Evolutionary conservation across 768 basidiomycete genomes (phyloP), one percentile per base, ranked within the genome.

Genomic region (Russula vinacea): DNA sequence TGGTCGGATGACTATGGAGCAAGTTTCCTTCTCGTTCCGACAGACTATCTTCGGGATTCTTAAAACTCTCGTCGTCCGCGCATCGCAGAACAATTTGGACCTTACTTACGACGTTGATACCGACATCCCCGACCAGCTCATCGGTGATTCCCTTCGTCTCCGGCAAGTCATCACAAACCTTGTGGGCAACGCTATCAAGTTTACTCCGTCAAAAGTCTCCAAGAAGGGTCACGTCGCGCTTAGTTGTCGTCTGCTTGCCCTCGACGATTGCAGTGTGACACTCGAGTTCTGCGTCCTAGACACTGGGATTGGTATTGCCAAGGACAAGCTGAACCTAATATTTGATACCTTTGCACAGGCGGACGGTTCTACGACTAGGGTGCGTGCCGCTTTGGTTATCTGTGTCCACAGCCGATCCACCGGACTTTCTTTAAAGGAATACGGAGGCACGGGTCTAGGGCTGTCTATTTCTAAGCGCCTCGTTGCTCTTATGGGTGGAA

Each of bases 321-420:
- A 94, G 74, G 97, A 98, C 75, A 98, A 98, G 79, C 78, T 98
- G 69, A 96, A 95, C 72, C 80, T 98, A 71, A 98, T 98, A 73
- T 99, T 98, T 76, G 97, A 99, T 73, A 98, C 97, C 1, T 99
- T 99, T 77, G 94, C 92, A 69, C 97, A 98, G 73, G 97, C 97
- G 0, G 97, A 98, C 79, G 97, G 97, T 29, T 98, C 94, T 8
- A 98, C 97, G 5, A 98, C 95, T 6, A 77, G 96, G 72, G 92
- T 92, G 70, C 49, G 88, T 58, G n/a, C 40, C 37, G n/a, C 50
- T 14, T 33, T 44, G 29, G 29, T 16, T n/a, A n/a, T 29, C 14
- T 56, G 3, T n/a, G n/a, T 16, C 3, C 33, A 37, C 29, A 13
- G 16, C 11, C n/a, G 17, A 49, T 26, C 8, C 52, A 6, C 37